Conservation (phyloP, 805 yeast genomes). For the Pichia scutulata region DNA sequence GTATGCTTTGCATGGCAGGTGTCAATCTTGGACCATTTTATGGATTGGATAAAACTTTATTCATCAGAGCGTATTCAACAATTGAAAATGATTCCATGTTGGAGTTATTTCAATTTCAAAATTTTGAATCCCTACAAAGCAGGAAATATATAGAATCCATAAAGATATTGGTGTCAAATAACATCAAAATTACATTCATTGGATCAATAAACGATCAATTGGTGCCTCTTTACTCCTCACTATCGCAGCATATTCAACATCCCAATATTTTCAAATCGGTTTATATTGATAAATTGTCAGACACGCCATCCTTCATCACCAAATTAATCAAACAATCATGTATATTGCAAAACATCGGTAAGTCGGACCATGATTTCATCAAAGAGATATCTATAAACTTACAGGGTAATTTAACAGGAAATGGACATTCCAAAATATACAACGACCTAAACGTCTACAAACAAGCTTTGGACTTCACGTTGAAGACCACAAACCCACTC, state of each 20-base stretch:
- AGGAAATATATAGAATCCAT: constrained; percentile 62
- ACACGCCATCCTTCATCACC: constrained; percentile 72
- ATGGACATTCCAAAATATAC: constrained; percentile 89
- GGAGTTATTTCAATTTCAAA: constrained; percentile 85
- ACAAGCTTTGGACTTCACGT: constrained; percentile 62
- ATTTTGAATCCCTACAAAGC: constrained; percentile 64
- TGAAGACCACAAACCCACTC: constrained; percentile 52
- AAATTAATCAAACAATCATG: constrained; percentile 68
- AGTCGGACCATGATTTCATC: constrained; percentile 76
- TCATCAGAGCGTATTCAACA: constrained; percentile 82
- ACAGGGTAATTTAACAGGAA: constrained; percentile 90
- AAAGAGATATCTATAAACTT: constrained; percentile 71
- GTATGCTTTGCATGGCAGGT: constrained; percentile 92
- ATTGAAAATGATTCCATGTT: constrained; percentile 81
- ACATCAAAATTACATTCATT: constrained; percentile 71
- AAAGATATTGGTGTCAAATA: constrained; percentile 53
- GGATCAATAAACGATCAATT: constrained; percentile 92
- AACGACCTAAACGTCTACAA: constrained; percentile 81
- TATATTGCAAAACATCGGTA: constrained; percentile 66
- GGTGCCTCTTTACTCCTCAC: constrained; percentile 86
- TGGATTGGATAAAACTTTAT: constrained; percentile 76
- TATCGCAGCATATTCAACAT: constrained; percentile 74
- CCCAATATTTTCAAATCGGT: constrained; percentile 88
- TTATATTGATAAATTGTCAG: constrained; percentile 75
- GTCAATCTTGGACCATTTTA: constrained; percentile 89